Evolutionary conservation across 306 rosid species (phyloP), one percentile per base, ranked within the genome.

Genomic region (Trichosanthes truncata): DNA sequence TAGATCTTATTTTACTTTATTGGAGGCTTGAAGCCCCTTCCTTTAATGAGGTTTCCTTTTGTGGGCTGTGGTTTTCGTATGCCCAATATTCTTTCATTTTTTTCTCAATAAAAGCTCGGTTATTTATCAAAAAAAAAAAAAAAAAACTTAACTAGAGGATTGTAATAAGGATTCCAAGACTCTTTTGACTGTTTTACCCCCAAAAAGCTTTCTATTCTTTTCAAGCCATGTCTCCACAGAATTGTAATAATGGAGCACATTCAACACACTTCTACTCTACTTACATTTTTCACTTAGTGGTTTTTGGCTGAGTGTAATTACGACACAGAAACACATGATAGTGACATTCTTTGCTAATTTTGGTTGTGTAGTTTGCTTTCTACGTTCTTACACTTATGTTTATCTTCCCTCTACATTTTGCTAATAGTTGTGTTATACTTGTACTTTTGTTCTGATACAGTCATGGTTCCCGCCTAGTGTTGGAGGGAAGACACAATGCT

Each of bases 401-500:
- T 38, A 11, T 43, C 52, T 20, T 63, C 46, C 81, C 13, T 60
- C 63, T 61, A 9, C 60, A 78, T 78, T 26, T 29, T 63, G 6
- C 33, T 57, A 8, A 25, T 49, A 48, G 80, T 73, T 74, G 56
- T 73, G 78, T 82, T 80, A 51, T 82, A 84, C 81, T 84, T 82
- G 56, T 85, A 85, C 78, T 56, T 84, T 66, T 67, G 74, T 84
- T 80, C 83, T 82, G 49, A 82, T 82, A 84, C 89, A 95, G 99
- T 85, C 89, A 91, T 84, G 97, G 90, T 85, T 84, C 82, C 35
- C 62, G 76, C 87, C 86, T 95, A 84, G 80, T 88, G 83, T 92
- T 95, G 76, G 97, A 95, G 87, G 97, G 99, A 76, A 90, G 96
- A 73, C 96, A 91, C 81, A 91, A 95, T 90, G 97, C 91, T 81